These are phyloP conservation scores for Apiotrichum sp. DNA, from an alignment of 1,284 basidiomycete species.

Conservation along the genomic window DNA sequence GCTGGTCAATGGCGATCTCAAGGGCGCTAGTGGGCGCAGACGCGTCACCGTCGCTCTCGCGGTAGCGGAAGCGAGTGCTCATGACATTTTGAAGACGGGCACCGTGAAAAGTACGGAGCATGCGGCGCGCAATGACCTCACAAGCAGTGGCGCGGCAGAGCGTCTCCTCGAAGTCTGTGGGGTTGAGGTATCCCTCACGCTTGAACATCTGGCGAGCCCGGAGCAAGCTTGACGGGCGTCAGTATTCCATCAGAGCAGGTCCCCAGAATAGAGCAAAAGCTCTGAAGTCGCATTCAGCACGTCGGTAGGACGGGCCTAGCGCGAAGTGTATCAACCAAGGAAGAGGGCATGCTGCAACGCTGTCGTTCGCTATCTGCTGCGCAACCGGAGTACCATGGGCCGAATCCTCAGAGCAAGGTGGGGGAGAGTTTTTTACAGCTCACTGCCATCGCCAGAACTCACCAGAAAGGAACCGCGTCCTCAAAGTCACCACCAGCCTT, in stretches of 20 bases:
- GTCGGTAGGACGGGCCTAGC: too few relatives aligned
- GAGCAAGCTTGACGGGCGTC: constrained; percentile 65
- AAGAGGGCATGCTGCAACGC: too few relatives aligned
- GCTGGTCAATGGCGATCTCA: constrained; percentile 76
- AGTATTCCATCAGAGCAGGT: background rate
- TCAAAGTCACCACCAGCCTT: constrained; percentile 56
- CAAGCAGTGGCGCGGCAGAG: constrained; percentile 74
- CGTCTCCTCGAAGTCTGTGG: constrained; percentile 80
- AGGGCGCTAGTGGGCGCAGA: constrained; percentile 69
- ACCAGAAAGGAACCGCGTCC: constrained; percentile 59
- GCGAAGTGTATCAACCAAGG: too few relatives aligned
- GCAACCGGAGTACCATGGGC: too few relatives aligned
- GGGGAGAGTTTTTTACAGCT: background rate
- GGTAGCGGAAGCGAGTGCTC: constrained; percentile 64
- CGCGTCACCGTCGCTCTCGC: constrained; percentile 67
- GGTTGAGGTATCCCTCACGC: constrained; percentile 46
- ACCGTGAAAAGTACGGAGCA: constrained; percentile 61
- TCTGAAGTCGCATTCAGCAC: too few relatives aligned
- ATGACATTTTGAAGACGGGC: constrained; percentile 65
- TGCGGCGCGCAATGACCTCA: constrained; percentile 76
- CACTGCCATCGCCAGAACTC: background rate
- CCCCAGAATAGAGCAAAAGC: background rate
- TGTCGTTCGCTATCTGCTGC: too few relatives aligned
- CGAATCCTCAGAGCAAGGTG: background rate
- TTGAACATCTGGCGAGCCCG: constrained; percentile 71